A percentile compares a stretch with the other conserved stretches of the same genome.
phyloP scores from a whole-genome alignment of 768 basidiomycete species.

The Lactifluus piperatus region DNA sequence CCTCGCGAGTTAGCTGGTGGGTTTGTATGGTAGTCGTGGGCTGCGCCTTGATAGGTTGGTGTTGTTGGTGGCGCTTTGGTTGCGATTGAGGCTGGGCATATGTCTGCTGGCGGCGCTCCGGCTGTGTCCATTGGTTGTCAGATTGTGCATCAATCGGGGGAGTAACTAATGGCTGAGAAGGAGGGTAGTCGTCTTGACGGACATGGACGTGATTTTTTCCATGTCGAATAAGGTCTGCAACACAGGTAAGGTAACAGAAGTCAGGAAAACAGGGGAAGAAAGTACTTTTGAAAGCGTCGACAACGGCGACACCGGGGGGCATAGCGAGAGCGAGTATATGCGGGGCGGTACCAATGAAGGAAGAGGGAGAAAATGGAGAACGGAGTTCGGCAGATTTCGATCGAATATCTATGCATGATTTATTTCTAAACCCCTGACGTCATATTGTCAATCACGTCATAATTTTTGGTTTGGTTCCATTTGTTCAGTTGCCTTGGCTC shows the following conservation, averaged over 20 bases:
- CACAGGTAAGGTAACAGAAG: not conserved
- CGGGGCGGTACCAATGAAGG: not conserved
- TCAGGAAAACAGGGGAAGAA: not conserved
- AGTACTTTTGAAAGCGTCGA: constrained; percentile 19
- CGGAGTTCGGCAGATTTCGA: not conserved
- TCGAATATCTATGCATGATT: not conserved
- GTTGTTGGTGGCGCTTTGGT: constrained; percentile 28
- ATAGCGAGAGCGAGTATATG: constrained; percentile 2
- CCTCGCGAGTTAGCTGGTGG: constrained; percentile 34
- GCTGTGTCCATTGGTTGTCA: constrained; percentile 20
- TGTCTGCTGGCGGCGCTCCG: constrained; percentile 27
- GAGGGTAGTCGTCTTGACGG: constrained; percentile 10
- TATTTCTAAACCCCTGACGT: constrained; percentile 10
- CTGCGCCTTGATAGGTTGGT: constrained; percentile 8
- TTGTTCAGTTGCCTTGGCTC: too few species aligned
- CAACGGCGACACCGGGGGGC: constrained; percentile 18
- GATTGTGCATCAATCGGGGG: constrained; percentile 14
- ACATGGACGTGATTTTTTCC: constrained; percentile 35
- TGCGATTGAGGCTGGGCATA: constrained; percentile 26
- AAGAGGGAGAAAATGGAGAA: not conserved
- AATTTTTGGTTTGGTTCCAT: too few species aligned
- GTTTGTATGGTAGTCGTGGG: constrained; percentile 12
- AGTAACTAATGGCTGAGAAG: constrained; percentile 6
- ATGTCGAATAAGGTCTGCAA: constrained; percentile 44
- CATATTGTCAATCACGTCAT: constrained; percentile 14